Evolutionary conservation across 2,329 filamentous ascomycete genomes (phyloP).

Genomic region (Pseudocercospora vitis): DNA sequence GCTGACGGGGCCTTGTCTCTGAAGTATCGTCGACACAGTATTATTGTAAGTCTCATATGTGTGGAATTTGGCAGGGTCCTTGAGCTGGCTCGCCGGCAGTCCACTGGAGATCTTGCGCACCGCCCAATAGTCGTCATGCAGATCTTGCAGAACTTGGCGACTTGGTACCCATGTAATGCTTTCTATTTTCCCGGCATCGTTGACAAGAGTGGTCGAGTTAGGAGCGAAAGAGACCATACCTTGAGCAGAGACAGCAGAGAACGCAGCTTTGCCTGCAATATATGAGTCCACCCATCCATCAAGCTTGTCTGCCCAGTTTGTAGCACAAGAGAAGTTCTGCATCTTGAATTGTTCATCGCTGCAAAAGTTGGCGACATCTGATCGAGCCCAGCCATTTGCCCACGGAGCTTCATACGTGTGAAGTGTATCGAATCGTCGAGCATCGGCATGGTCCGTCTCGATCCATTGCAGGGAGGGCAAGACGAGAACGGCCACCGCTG

Average conservation of each 20-base stretch:
- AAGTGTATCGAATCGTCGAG: not conserved
- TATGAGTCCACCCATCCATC: slow-evolving; percentile 19
- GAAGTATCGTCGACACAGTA: slow-evolving; percentile 15
- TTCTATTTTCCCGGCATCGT: not conserved
- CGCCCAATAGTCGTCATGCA: slow-evolving; percentile 18
- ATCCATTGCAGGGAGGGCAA: slow-evolving; percentile 32
- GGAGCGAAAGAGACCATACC: slow-evolving; percentile 13
- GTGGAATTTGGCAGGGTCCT: not conserved
- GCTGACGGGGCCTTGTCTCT: slow-evolving; percentile 19
- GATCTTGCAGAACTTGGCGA: slow-evolving; percentile 26
- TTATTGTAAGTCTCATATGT: slow-evolving; percentile 17
- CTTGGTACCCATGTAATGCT: slow-evolving; percentile 25
- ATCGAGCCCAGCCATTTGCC: not conserved
- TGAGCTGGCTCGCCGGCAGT: not conserved
- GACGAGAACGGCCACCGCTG: slow-evolving; percentile 31
- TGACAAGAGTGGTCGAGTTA: slow-evolving; percentile 9
- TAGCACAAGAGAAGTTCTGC: slow-evolving; percentile 15
- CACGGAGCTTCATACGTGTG: not conserved
- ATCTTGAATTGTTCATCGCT: slow-evolving; percentile 5
- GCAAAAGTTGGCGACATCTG: not conserved
- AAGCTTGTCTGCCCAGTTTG: slow-evolving; percentile 5
- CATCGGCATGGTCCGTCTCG: not conserved
- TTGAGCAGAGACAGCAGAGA: slow-evolving; percentile 3
- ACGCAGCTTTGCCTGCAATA: not conserved
- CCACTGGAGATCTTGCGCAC: slow-evolving; percentile 4